Evolutionary conservation across 1,139 yeast species (phyloP), one percentile per base, ranked within the genome.

Genomic region (Citeromyces hawaiiensis): DNA sequence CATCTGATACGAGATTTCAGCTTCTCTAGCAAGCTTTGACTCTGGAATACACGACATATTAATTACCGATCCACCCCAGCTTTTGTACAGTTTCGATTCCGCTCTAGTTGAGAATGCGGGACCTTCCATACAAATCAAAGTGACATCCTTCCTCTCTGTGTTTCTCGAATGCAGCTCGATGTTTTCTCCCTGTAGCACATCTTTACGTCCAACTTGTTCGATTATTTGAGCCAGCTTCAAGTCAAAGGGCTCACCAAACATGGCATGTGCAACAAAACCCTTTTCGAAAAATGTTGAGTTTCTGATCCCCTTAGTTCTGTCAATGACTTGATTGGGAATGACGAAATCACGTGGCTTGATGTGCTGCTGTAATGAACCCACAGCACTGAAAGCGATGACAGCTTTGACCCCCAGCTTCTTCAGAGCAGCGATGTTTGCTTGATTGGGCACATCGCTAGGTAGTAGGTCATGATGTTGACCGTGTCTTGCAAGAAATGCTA

Each of bases 101-200:
- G 98, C 97, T 47, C 98, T 73, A 13, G 98, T 91, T 38, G 94
- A 81, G 61, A 91, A 91, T 43, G 93, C 96, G 3, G 99, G 99
- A 34, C 99, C 99, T 61, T 91, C 99, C 98, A 91, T 91, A 63
- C 98, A 91, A 45, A 93, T 71, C 37, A 93, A 75, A 2, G 94
- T 82, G 45, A 83, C 64, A 53, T 88, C 96, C 42, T 77, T 79
- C 18, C 59, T 60, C 46, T 70, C 70, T 38, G 76, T 65, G 40
- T 56, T 59, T 55, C 70, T 74, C 42, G 82, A 66, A 59, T 81
- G 88, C 51, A 80, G 66, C 29, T 57, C 56, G 36, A 58, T 54
- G 38, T 61, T 60, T 14, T 58, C 60, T 37, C 58, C 54, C 40
- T 65, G 37, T 52, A 85, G 66, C 38, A 70, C 71, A 37, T 74